Evolutionary conservation across 768 basidiomycete genomes (phyloP).

Genomic region (Boletus speciosus): DNA sequence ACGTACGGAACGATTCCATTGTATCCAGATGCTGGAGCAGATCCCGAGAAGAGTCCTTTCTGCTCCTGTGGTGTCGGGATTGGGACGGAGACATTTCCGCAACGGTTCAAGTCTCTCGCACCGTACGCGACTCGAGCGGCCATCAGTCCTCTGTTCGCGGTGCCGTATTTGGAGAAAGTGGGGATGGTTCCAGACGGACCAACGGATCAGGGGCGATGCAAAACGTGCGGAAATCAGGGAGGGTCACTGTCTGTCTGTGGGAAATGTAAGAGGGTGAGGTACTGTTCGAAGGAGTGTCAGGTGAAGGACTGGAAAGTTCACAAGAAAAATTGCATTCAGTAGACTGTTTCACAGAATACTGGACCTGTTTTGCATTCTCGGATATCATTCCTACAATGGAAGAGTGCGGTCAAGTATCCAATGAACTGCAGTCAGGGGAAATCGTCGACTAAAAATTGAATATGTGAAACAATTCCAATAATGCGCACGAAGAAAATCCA

Average conservation of each 20-base stretch:
- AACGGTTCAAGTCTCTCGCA: slow-evolving; percentile 39
- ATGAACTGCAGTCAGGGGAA: neutral
- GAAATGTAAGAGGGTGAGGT: slow-evolving; percentile 37
- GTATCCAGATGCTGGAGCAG: slow-evolving; percentile 26
- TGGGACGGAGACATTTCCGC: slow-evolving; percentile 37
- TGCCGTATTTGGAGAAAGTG: slow-evolving; percentile 45
- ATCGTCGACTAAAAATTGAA: neutral
- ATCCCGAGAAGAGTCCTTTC: slow-evolving; percentile 39
- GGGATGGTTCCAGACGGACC: slow-evolving; percentile 2
- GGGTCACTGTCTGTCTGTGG: slow-evolving; percentile 31
- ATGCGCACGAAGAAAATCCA: no score
- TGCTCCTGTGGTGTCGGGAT: slow-evolving; percentile 55
- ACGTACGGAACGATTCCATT: slow-evolving; percentile 35
- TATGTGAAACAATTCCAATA: no score
- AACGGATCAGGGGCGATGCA: slow-evolving; percentile 10
- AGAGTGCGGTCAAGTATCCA: neutral
- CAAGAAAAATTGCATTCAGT: slow-evolving; percentile 33
- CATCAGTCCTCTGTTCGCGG: slow-evolving; percentile 51
- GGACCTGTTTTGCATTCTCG: neutral
- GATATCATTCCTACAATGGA: neutral
- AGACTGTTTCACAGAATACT: neutral
- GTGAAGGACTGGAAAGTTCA: slow-evolving; percentile 46
- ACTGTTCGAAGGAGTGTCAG: slow-evolving; percentile 47
- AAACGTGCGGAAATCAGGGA: slow-evolving; percentile 19
- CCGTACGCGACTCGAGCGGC: slow-evolving; percentile 48